Conservation (phyloP, 2,329 filamentous ascomycete genomes). For the Orbilia blumenaviensis region DNA sequence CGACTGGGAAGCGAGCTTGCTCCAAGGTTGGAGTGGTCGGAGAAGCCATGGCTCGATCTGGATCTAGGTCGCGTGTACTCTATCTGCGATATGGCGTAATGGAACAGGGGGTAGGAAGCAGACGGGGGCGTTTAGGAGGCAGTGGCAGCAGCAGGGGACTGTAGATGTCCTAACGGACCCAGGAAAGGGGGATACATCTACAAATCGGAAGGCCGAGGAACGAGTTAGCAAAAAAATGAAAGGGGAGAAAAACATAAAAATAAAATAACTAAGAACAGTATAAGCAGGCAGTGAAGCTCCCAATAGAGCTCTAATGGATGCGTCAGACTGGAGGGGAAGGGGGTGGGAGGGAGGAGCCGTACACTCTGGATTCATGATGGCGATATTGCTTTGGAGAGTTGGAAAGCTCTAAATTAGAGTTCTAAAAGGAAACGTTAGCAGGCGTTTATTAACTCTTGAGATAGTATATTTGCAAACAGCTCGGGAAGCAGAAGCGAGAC, state of each 20-base stretch:
- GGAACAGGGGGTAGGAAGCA: constrained; percentile 4
- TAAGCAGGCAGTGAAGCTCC: background rate
- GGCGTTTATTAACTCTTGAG: constrained; percentile 41
- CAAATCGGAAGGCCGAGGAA: constrained; percentile 1
- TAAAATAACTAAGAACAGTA: background rate
- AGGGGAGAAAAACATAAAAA: background rate
- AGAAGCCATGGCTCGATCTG: constrained; percentile 30
- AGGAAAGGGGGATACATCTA: constrained; percentile 48
- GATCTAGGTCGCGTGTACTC: constrained; percentile 26
- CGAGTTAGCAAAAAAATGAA: constrained; percentile 24
- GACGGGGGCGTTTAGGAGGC: constrained; percentile 1
- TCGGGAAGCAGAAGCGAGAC: constrained; percentile 11
- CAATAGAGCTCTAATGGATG: constrained; percentile 1
- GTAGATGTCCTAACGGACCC: constrained; percentile 24
- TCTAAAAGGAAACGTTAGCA: constrained; percentile 46
- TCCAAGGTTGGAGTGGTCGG: constrained; percentile 32
- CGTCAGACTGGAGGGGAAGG: background rate
- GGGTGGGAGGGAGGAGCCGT: constrained; percentile 7
- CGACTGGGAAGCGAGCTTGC: constrained; percentile 44
- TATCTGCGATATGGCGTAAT: constrained; percentile 17
- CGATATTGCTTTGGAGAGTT: constrained; percentile 38
- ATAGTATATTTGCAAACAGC: constrained; percentile 41
- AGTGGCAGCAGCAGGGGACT: constrained; percentile 9
- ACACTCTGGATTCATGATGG: constrained; percentile 54
- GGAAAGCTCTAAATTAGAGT: constrained; percentile 53